Conservation (phyloP, 148 eudicot genomes). For the Chenopodium album region DNA sequence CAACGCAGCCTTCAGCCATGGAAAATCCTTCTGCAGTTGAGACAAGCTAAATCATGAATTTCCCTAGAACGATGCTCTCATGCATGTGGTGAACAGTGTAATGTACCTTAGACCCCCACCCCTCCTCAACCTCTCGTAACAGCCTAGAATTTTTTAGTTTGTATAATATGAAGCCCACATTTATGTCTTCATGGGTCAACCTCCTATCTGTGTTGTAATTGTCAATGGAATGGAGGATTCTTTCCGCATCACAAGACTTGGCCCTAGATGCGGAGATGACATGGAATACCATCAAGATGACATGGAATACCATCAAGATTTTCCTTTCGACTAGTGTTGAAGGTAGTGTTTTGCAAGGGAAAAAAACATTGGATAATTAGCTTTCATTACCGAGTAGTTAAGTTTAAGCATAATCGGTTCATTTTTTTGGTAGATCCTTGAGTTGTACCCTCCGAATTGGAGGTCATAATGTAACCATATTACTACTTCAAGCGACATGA, state of each 20-base stretch:
- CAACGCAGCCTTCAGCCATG: conserved; percentile 40
- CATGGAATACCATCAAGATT: not conserved
- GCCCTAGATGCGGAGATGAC: not conserved
- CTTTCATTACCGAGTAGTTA: not conserved
- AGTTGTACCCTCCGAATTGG: too few relatives aligned
- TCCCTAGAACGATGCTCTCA: not conserved
- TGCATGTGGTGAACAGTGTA: not conserved
- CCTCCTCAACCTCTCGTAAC: not conserved
- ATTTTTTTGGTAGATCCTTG: too few relatives aligned
- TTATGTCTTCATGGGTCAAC: not conserved
- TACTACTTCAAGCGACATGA: too few relatives aligned
- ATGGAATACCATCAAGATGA: not conserved
- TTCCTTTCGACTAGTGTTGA: not conserved
- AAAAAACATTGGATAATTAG: not conserved
- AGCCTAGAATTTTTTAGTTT: conserved; percentile 2
- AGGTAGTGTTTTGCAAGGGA: not conserved
- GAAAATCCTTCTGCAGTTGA: conserved; percentile 27
- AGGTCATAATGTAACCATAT: too few relatives aligned
- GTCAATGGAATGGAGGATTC: not conserved
- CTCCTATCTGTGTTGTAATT: conserved; percentile 7
- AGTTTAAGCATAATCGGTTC: too few relatives aligned
- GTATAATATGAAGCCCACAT: not conserved
- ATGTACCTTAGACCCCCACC: not conserved
- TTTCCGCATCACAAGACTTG: not conserved
- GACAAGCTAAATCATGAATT: conserved; percentile 10